phyloP scores from a whole-genome alignment of 345 rosid genomes.

The Stellera chamaejasme region DNA sequence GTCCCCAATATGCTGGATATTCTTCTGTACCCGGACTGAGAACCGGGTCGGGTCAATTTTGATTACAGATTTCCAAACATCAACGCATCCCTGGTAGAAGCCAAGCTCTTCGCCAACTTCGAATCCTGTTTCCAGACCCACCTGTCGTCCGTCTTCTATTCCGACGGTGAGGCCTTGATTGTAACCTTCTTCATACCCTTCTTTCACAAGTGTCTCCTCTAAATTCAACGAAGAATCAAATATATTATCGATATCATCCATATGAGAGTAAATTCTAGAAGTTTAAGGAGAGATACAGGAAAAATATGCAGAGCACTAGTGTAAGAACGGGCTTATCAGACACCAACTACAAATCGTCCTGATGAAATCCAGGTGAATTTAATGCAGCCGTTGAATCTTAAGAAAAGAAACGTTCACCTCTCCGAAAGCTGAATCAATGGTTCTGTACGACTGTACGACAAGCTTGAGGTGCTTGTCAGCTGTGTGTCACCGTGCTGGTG shows the following conservation, averaged over 20 bases:
- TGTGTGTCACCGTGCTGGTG: too few relatives aligned
- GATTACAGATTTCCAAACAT: conserved; percentile 53
- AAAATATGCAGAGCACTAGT: too few relatives aligned
- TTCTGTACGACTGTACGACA: too few relatives aligned
- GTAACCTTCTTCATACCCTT: conserved; percentile 59
- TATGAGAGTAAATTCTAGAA: neutral
- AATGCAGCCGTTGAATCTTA: too few relatives aligned
- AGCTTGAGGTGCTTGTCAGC: too few relatives aligned
- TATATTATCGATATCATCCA: conserved; percentile 37
- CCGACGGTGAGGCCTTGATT: conserved; percentile 44
- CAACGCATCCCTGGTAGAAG: conserved; percentile 69
- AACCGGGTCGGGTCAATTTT: conserved; percentile 34
- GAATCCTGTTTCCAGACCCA: conserved; percentile 60
- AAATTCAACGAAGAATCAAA: conserved; percentile 46
- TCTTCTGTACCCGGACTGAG: conserved; percentile 48
- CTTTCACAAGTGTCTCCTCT: conserved; percentile 47
- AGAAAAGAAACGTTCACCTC: too few relatives aligned
- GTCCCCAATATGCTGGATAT: conserved; percentile 47
- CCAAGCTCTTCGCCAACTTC: conserved; percentile 76
- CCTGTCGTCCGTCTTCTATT: conserved; percentile 46
- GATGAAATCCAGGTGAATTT: too few relatives aligned
- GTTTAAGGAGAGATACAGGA: too few relatives aligned
- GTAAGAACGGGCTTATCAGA: too few relatives aligned
- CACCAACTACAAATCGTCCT: too few relatives aligned
- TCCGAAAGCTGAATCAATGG: too few relatives aligned